Base-by-base conservation (phyloP, 2,329 filamentous ascomycete genomes). In the Fusarium sp. region DNA sequence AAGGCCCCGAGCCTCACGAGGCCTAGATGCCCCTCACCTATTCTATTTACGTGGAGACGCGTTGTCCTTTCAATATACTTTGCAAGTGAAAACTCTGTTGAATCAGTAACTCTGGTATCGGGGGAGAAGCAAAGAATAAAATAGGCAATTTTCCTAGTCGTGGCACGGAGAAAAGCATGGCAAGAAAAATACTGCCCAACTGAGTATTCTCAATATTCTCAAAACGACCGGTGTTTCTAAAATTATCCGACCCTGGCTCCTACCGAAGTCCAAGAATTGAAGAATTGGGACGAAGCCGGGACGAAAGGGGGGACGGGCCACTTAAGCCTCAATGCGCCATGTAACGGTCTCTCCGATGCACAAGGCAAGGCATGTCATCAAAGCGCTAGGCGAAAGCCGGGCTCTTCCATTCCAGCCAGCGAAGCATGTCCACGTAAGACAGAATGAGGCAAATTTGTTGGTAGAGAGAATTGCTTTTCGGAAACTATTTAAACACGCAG, bases 301-400 rank as follows among this genome's bases (percentile, higher is more conserved):
- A 60, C 33, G 39, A 29, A 41, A 35, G 29, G n/a, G 46, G 35
- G 50, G 16, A 31, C 24, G 42, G 61, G 38, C 61, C 60, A 58
- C 43, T 64, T 35, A 52, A 66, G 53, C 63, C 46, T 66, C 54
- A 42, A 44, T 35, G 53, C 46, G 37, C 55, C 47, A 66, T 66
- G 60, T 42, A 61, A 66, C 63, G 61, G 63, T 59, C 46, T 53
- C 55, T 13, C 63, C 63, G 61, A 59, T 37, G 46, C 43, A 50
- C 33, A 28, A 28, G 41, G 33, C 49, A 38, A 31, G 20, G 33
- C 43, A 31, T 59, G 54, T 59, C 53, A 58, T 61, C 54, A 53
- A 38, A 23, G 47, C 65, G 57, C 53, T 63, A 58, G 59, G 54
- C 52, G 28, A 58, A 42, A 39, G 47, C 65, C 57, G 65, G 33